These are phyloP conservation scores for Zygosaccharomyces bisporus DNA, from an alignment of 805 yeast genomes.

Conservation along the genomic window DNA sequence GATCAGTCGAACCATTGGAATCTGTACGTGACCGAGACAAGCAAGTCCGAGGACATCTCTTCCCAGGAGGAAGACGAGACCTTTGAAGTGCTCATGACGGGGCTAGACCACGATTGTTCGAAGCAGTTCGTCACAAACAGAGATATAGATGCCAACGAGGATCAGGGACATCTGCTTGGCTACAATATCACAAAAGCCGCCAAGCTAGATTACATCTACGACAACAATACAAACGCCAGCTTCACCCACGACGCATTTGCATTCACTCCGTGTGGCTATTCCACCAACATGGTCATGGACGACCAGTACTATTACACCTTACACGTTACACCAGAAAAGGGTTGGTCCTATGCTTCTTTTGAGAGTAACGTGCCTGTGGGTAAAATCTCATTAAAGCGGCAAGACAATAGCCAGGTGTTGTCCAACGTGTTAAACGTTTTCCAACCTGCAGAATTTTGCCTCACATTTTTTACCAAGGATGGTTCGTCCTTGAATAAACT, in stretches of 20 bases:
- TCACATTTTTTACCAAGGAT: conserved; percentile 45
- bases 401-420: conserved; percentile 53
- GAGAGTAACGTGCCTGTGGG: conserved; percentile 74
- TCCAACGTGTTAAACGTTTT: conserved; percentile 58
- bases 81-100: conserved; percentile 89
- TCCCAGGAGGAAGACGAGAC: conserved; percentile 54
- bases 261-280: conserved; percentile 91
- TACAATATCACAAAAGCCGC: conserved; percentile 58
- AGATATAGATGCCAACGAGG: conserved; percentile 19
- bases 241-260: conserved; percentile 80
- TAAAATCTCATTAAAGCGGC: conserved; percentile 34
- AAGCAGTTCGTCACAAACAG: conserved; percentile 45
- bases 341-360: conserved; percentile 95
- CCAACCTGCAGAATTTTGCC: conserved; percentile 71
- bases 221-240: conserved; percentile 26
- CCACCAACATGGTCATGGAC: conserved; percentile 75
- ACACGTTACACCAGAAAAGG: conserved; percentile 90
- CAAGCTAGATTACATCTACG: conserved; percentile 59
- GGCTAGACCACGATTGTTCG: conserved; percentile 55
- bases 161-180: conserved; percentile 77
- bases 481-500: conserved; percentile 38
- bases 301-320: conserved; percentile 71
- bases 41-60: conserved; percentile 8
- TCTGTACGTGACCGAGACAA: conserved; percentile 61
- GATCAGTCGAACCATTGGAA: conserved; percentile 84